phyloP scores from a whole-genome alignment of 2,329 filamentous ascomycete species.

The Botrytis aclada region DNA sequence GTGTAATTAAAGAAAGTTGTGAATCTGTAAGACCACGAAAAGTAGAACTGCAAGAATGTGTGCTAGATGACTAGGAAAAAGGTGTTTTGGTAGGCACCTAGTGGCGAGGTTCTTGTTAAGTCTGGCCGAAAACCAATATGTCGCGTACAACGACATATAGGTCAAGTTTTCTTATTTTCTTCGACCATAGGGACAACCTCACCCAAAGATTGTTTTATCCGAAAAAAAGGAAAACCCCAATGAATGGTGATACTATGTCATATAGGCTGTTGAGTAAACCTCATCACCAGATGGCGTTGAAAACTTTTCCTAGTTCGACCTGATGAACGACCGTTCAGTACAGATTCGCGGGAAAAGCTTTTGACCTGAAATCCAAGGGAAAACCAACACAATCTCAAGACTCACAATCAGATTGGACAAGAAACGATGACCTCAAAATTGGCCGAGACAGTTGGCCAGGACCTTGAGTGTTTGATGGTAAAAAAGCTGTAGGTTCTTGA shows the following conservation, averaged over 20 bases:
- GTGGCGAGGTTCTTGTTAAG: neutral
- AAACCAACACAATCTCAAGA: neutral
- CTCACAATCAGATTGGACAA: neutral
- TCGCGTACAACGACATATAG: neutral
- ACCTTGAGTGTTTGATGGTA: neutral
- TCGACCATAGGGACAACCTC: neutral
- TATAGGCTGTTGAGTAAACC: neutral
- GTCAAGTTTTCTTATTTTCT: neutral
- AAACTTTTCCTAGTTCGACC: neutral
- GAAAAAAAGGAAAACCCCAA: neutral
- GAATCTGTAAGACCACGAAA: no score
- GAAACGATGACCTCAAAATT: neutral
- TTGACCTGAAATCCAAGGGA: neutral
- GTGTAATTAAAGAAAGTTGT: neutral
- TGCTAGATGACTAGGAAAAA: neutral
- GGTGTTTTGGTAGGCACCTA: neutral
- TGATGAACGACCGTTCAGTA: neutral
- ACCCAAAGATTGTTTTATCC: neutral
- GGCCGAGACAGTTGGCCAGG: neutral
- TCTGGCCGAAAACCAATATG: conserved; percentile 1
- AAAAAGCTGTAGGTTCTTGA: neutral
- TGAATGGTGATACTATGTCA: neutral
- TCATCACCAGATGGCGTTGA: neutral
- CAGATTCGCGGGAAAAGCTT: neutral
- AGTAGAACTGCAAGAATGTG: neutral